A percentile compares a stretch with the other conserved stretches of the same genome.
Evolutionary conservation across 805 yeast species (phyloP).

Genomic region (Wickerhamomyces alni): DNA sequence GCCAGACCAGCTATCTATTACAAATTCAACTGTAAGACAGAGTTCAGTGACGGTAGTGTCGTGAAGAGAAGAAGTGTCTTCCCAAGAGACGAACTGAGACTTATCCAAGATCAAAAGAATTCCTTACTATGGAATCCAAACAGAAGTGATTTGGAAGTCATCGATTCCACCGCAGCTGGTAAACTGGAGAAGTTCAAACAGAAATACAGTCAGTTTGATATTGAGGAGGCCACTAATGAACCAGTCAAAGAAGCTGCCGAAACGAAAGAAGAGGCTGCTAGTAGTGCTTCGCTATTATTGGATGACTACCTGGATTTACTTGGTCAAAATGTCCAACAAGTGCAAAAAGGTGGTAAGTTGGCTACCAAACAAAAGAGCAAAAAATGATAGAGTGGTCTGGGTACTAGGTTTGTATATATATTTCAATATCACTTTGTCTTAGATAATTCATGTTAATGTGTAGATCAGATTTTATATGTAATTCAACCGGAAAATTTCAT

Average conservation of each 20-base stretch:
- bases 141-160: slow-evolving; percentile 65
- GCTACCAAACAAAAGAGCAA: slow-evolving; percentile 40
- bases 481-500: too few relatives aligned
- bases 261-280: neutral
- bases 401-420: neutral
- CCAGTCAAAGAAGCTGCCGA: slow-evolving; percentile 20
- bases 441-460: too few relatives aligned
- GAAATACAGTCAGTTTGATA: slow-evolving; percentile 49
- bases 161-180: slow-evolving; percentile 82
- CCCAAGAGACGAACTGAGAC: slow-evolving; percentile 80
- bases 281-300: slow-evolving; percentile 11
- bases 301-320: slow-evolving; percentile 56
- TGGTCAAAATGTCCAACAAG: slow-evolving; percentile 50
- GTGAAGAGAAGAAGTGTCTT: slow-evolving; percentile 75
- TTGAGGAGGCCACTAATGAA: slow-evolving; percentile 25
- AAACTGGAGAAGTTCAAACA: slow-evolving; percentile 69
- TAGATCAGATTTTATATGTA: too few relatives aligned
- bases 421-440: too few relatives aligned
- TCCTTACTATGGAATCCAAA: slow-evolving; percentile 85
- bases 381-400: slow-evolving; percentile 11
- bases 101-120: slow-evolving; percentile 86
- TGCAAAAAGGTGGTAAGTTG: slow-evolving; percentile 50
- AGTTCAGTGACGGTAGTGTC: slow-evolving; percentile 92
- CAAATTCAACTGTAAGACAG: slow-evolving; percentile 85
- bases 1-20: slow-evolving; percentile 92